Evolutionary conservation across 2,329 filamentous ascomycete species (phyloP).

Genomic region (Fusarium brevicatenulatum): DNA sequence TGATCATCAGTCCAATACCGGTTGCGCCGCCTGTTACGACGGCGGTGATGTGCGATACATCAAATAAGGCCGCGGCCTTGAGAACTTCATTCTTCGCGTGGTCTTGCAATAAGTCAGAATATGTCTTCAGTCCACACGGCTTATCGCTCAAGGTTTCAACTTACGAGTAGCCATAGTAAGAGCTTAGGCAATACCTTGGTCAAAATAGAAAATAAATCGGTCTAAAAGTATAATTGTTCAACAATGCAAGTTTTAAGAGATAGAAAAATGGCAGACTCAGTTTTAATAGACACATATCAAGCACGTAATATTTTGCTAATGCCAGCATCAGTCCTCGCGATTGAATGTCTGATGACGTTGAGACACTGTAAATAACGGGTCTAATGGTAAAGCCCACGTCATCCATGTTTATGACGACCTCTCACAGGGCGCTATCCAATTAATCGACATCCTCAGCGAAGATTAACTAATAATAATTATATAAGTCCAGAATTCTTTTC

Average conservation of each 20-base stretch:
- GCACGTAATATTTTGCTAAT: neutral
- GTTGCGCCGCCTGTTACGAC: constrained; percentile 9
- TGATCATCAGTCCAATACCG: constrained; percentile 3
- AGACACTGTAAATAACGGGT: neutral
- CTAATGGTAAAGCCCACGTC: neutral
- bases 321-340: rapidly evolving
- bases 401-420: neutral
- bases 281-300: rapidly evolving
- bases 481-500: no score
- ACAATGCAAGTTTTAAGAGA: rapidly evolving
- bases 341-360: neutral
- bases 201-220: no score
- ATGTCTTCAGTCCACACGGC: rapidly evolving
- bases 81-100: neutral
- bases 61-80: constrained; percentile 1
- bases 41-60: constrained; percentile 2
- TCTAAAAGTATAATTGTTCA: rapidly evolving
- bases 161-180: neutral
- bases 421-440: neutral
- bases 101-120: rapidly evolving
- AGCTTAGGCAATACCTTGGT: no score
- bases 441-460: rapidly evolving
- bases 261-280: rapidly evolving
- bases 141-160: rapidly evolving
- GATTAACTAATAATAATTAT: neutral